Evolutionary conservation across 805 yeast species (phyloP).

Genomic region (Hanseniaspora taiwanica): DNA sequence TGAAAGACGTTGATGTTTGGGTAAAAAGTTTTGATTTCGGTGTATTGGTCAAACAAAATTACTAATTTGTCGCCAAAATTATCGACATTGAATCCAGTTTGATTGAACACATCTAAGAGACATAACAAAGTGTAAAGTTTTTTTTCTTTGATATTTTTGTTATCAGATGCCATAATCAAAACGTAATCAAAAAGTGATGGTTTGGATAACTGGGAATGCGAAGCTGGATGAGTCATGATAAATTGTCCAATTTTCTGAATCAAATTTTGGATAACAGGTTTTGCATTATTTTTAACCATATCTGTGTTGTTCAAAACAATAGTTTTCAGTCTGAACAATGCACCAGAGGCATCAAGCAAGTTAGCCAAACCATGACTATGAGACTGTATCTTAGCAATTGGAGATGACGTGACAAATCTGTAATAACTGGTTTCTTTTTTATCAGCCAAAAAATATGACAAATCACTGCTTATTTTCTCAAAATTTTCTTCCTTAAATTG

Average conservation of each 20-base stretch:
- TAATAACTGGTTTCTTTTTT: conserved; percentile 19
- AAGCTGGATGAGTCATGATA: not conserved
- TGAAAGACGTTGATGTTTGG: not conserved
- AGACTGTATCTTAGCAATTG: too few relatives aligned
- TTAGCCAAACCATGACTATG: too few relatives aligned
- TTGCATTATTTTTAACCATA: not conserved
- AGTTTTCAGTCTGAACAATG: conserved; percentile 27
- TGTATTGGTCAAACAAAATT: not conserved
- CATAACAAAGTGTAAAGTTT: not conserved
- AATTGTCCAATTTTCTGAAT: not conserved
- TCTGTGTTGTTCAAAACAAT: not conserved
- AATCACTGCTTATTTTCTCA: conserved; percentile 7
- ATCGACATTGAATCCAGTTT: not conserved
- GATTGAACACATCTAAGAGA: not conserved
- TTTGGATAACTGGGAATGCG: not conserved
- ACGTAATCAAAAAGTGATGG: too few relatives aligned
- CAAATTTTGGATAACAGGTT: not conserved
- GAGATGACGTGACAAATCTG: conserved; percentile 23
- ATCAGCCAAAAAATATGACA: conserved; percentile 10
- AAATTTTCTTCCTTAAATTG: conserved; percentile 10
- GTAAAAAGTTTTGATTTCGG: not conserved
- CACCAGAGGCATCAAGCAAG: conserved; percentile 36
- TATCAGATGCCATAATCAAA: not conserved
- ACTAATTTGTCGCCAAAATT: not conserved
- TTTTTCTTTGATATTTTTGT: not conserved